These are phyloP conservation scores for Zygotorulaspora sp. DNA, from an alignment of 805 yeast species.

Conservation along the genomic window DNA sequence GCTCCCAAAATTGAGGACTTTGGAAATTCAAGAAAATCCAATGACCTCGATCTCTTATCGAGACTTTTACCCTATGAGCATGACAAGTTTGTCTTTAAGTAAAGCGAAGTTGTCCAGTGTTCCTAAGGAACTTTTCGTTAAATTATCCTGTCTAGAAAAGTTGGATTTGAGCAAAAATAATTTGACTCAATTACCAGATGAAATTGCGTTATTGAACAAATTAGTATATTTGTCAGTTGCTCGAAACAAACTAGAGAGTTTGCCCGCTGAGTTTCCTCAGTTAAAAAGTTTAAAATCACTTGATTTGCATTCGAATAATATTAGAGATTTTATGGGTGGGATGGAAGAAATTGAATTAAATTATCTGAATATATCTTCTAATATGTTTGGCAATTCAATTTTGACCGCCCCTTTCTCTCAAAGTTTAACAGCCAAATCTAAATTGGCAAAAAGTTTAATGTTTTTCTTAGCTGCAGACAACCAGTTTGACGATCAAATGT, in stretches of 20 bases:
- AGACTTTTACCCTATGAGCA: conserved; percentile 47
- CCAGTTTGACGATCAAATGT: conserved; percentile 70
- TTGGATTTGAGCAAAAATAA: conserved; percentile 78
- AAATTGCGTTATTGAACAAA: conserved; percentile 53
- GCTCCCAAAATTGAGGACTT: conserved; percentile 57
- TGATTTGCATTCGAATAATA: conserved; percentile 81
- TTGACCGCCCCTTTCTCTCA: conserved; percentile 40
- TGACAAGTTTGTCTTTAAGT: conserved; percentile 70
- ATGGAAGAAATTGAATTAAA: conserved; percentile 63
- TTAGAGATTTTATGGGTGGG: conserved; percentile 61
- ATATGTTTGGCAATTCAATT: conserved; percentile 45
- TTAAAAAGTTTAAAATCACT: conserved; percentile 57
- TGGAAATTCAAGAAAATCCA: conserved; percentile 80
- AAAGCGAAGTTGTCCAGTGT: conserved; percentile 79
- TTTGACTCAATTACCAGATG: conserved; percentile 68
- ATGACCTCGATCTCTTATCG: conserved; percentile 47
- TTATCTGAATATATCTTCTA: conserved; percentile 67
- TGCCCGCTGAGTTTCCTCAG: conserved; percentile 64
- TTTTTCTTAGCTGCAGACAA: conserved; percentile 75
- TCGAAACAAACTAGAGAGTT: conserved; percentile 64
- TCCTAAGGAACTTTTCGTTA: conserved; percentile 56
- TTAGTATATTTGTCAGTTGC: conserved; percentile 65
- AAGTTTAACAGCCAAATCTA: conserved; percentile 36
- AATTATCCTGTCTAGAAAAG: conserved; percentile 63
- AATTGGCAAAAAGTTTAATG: conserved; percentile 48